These are phyloP conservation scores for Bocquillonia castaneifolia DNA, from an alignment of 441 rosid species.

Conservation along the genomic window DNA sequence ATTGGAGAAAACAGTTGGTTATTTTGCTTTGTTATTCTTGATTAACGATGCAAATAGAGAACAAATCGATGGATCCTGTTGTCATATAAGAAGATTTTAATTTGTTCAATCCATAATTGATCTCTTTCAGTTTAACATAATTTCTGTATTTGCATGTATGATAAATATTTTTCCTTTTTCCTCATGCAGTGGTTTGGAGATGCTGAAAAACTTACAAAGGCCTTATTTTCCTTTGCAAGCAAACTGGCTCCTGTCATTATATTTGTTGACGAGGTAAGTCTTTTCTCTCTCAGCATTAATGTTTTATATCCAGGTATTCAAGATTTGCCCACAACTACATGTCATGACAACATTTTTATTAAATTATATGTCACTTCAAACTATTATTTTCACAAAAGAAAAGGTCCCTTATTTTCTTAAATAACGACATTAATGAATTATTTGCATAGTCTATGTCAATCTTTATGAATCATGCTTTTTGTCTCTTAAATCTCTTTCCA, in stretches of 20 bases:
- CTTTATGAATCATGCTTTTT: neutral
- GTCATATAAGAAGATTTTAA: neutral
- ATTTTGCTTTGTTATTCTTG: neutral
- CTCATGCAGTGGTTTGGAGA: slow-evolving; percentile 92
- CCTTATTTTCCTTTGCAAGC: slow-evolving; percentile 88
- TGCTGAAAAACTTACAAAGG: slow-evolving; percentile 94
- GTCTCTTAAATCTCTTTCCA: neutral
- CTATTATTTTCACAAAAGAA: neutral
- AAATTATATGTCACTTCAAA: neutral
- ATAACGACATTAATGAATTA: too few species aligned
- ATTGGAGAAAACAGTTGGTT: neutral
- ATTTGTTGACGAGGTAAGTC: slow-evolving; percentile 90
- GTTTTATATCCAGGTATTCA: neutral
- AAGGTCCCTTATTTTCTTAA: too few species aligned
- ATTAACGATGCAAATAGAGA: neutral
- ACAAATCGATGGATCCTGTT: neutral
- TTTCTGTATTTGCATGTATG: slow-evolving; percentile 1
- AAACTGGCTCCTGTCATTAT: slow-evolving; percentile 88
- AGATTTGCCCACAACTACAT: neutral
- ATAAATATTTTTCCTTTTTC: slow-evolving; percentile 14
- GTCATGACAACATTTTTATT: neutral
- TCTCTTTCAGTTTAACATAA: neutral
- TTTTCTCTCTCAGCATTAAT: slow-evolving; percentile 6
- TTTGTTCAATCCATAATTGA: neutral
- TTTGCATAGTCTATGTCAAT: too few species aligned